Evolutionary conservation across 1,284 basidiomycete species (phyloP), one percentile per base, ranked within the genome.

Genomic region (Apiotrichum siamense): DNA sequence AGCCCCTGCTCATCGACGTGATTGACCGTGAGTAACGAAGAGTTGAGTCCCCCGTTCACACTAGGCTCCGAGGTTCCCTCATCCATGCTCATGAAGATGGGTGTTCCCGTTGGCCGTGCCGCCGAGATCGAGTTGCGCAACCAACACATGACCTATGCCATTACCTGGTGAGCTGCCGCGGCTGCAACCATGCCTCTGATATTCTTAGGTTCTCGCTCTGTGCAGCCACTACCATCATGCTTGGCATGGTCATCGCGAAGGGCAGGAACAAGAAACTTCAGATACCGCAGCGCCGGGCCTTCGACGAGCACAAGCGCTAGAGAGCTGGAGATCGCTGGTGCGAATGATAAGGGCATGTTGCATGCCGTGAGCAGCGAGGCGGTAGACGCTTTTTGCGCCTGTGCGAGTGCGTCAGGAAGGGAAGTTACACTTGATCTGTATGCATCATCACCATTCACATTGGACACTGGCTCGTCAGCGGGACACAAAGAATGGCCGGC

Each of bases 101-200:
- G 93, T 27, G 77, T 85, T 36, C 96, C 94, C 1, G 78, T 98
- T 35, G 94, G 96, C 25, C 81, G 91, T 47, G 76, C 85, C 23
- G 82, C 91, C 2, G 82, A 83, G 4, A 85, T 97, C 38, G 90
- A 97, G 66, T 76, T 99, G 44, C 80, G 96, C 37, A 98, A 99
- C 73, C 84, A 91, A 50, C 94, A 99, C 77, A 80, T 90, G 10
- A 93, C 91, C 7, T 99, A 99, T 71, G 89, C 94, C 7, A 81
- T 87, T 18, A 99, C 94, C 12, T 99, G 94, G 94, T 92, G 35
- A 50, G 57, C n/a, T n/a, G n/a, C n/a, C n/a, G n/a, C n/a, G n/a
- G n/a, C n/a, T 51, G 52, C 44, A 9, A 45, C 52, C 11, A 44
- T 42, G 18, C 29, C 12, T n/a, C n/a, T n/a, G n/a, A n/a, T n/a